Evolutionary conservation across 805 yeast genomes (phyloP).

Genomic region (Kazachstania kunashirensis): DNA sequence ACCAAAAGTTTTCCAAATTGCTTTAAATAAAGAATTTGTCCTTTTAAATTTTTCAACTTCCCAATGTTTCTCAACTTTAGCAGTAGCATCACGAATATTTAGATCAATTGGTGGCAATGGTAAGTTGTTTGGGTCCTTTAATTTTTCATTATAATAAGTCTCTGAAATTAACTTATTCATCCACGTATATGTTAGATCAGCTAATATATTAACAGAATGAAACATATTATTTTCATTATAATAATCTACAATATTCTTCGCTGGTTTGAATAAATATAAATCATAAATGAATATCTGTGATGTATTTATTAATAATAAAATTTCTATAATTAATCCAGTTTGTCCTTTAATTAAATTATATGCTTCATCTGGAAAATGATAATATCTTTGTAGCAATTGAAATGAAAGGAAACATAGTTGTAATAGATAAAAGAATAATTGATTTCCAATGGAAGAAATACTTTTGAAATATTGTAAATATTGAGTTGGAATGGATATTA

Average conservation of each 20-base stretch:
- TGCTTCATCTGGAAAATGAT: conserved; percentile 12
- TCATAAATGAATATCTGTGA: conserved; percentile 33
- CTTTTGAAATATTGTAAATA: conserved; percentile 24
- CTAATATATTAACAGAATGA: conserved; percentile 25
- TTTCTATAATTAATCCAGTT: conserved; percentile 19
- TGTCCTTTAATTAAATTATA: conserved; percentile 16
- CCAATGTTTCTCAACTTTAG: conserved; percentile 30
- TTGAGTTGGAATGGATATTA: conserved; percentile 24
- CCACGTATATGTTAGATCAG: conserved; percentile 38
- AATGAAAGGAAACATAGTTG: conserved; percentile 14
- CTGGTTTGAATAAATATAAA: conserved; percentile 31
- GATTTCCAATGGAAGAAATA: conserved; percentile 22
- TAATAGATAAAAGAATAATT: conserved; percentile 21
- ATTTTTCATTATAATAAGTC: conserved; percentile 32
- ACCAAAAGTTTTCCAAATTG: conserved; percentile 34
- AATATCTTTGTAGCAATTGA: conserved; percentile 20
- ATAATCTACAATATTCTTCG: conserved; percentile 30
- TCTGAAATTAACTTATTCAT: conserved; percentile 37
- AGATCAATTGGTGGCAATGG: conserved; percentile 35
- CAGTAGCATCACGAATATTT: conserved; percentile 29
- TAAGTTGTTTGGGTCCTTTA: conserved; percentile 34
- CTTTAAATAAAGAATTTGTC: conserved; percentile 27
- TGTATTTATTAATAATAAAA: conserved; percentile 26
- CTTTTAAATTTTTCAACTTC: conserved; percentile 25
- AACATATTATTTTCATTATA: conserved; percentile 28